Base-by-base conservation (phyloP, 148 eudicot genomes). In the Pharnaceum exiguum region DNA sequence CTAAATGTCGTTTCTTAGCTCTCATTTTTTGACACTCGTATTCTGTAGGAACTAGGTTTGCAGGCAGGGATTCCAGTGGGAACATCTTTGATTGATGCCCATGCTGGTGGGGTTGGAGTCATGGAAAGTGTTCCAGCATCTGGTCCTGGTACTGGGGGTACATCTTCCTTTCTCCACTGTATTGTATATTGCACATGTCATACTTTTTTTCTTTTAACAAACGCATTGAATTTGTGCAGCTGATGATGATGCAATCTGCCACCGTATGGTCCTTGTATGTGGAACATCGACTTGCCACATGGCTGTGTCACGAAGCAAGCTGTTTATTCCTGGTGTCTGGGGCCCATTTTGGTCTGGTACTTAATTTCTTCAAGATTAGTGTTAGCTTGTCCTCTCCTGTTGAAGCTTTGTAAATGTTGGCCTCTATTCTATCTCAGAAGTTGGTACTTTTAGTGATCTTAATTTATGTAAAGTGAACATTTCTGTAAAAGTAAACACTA, bases 281-380 rank as follows among this genome's bases (percentile, higher is more conserved):
- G 99, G 99, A 79, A 93, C 99, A 57, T 93, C 99, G 74, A 93
- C 96, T 24, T 93, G 99, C 66, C 99, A 93, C 60, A 89, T 93
- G 99, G 91, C 96, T 67, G 79, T 89, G 19, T 93, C 99, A 27
- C 72, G 62, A 71, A 75, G 58, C 75, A 93, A 89, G 73, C 62
- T 89, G 67, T 88, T 93, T 71, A 85, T 93, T 57, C 95, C 98
- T 44, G 98, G 98, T 71, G 85, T 93, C 29, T 88, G 96, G 98
- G 98, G 98, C 47, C 98, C 98, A 54, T 93, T 73, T 75, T 93
- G 98, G 98, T 93, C 98, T 55, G 98, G 98, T 93, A 85, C 12
- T 49, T 36, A 19, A 36, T 26, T 19, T 30, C 47, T 25, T 46
- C 18, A 16, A 22, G 16, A 24, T 54, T 51, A 23, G 4, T 47